Evolutionary conservation across 139 green algal species (phyloP).

Genomic region (Coelastrella sp.): DNA sequence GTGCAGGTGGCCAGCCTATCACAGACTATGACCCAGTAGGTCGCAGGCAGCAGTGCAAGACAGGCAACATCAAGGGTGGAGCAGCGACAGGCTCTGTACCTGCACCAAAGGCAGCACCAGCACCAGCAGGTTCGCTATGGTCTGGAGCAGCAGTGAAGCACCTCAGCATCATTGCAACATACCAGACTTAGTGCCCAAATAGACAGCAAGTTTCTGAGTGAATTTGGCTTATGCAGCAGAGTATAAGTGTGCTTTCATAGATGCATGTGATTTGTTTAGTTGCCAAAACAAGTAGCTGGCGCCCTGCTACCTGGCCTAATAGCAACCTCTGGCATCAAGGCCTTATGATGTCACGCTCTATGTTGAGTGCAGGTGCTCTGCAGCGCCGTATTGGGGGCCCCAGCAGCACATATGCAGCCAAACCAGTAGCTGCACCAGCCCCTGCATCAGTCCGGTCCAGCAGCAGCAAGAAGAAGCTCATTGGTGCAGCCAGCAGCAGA

Average conservation of each 20-base stretch:
- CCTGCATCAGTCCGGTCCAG: background rate
- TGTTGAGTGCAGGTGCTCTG: background rate
- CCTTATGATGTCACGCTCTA: background rate
- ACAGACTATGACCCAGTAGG: slow-evolving; percentile 72
- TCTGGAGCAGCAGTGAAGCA: background rate
- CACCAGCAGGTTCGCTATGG: background rate
- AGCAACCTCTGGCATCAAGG: no score
- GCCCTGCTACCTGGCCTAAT: no score
- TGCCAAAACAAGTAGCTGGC: no score
- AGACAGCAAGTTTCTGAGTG: no score
- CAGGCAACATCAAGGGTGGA: slow-evolving; percentile 65
- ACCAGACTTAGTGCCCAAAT: no score
- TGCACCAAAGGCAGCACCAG: background rate
- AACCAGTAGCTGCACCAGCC: background rate
- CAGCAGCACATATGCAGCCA: slow-evolving; percentile 3
- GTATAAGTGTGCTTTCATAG: no score
- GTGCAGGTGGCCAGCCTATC: slow-evolving; percentile 53
- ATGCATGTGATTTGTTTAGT: no score
- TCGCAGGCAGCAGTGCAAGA: slow-evolving; percentile 65
- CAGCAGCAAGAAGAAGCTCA: slow-evolving; percentile 29
- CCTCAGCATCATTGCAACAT: background rate
- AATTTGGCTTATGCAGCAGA: no score
- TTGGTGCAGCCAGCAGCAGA: background rate
- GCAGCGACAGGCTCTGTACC: slow-evolving; percentile 30
- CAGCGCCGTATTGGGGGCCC: background rate